Evolutionary conservation across 768 basidiomycete species (phyloP), one percentile per base, ranked within the genome.

Genomic region (Tulasnella sp.): DNA sequence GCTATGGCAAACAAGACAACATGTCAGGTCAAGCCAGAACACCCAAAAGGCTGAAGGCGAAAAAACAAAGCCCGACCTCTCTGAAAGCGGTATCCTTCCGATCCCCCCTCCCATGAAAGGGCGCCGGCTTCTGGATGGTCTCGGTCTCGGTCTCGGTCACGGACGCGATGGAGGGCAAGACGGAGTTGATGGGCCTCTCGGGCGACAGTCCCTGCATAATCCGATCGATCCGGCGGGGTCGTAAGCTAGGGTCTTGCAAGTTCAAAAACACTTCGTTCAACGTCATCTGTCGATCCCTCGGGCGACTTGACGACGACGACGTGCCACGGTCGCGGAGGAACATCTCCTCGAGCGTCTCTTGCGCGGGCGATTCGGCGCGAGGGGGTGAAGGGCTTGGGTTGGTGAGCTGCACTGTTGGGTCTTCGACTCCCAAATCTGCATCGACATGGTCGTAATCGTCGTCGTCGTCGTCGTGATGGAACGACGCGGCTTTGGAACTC

Each of bases 261-360:
- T 72, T 72, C 26, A 72, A 32, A 12, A 72, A 16, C 34, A 72
- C 71, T 39, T 39, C 44, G 62, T 72, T 34, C 5, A 72, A 40
- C 19, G 35, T 41, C 22, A 65, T 16, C 39, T 72, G 71, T 22
- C 41, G 41, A 26, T 52, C 3, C 5, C 22, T 8, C 35, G 69
- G 29, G 34, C 16, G 44, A 17, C 52, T 9, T 17, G 8, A 14
- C 17, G 47, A 44, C 11, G 26, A 8, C 12, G 41, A 6, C 12
- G 44, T 5, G 16, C 59, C 47, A n/a, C 34, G 14, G 32, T 41
- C 67, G n/a, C 32, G 2, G 12, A 36, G 35, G 69, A 44, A 59
- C 26, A 7, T 32, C 5, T 32, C 26, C 9, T 59, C 52, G 9
- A 32, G 26, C 29, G 26, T 14, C 22, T 17, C 52, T 29, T 59